Conservation (phyloP, 352 stramenopile species). For the Saprolegnia diclina region DNA sequence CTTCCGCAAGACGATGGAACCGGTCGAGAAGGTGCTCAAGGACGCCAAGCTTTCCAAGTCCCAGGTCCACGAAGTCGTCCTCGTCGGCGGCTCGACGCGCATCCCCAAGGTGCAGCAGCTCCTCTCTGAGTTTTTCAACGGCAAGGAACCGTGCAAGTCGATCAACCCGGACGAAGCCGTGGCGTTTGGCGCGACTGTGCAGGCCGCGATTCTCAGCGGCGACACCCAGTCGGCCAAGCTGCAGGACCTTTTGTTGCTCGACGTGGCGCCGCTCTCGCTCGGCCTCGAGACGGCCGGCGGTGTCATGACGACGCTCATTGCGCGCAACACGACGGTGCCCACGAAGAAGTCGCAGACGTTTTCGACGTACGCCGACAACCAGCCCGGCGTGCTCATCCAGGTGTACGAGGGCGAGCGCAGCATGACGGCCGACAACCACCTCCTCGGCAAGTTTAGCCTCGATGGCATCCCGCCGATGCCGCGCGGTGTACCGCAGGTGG, state of each 20-base stretch:
- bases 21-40: slow-evolving; percentile 42
- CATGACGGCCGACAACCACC: slow-evolving; percentile 83
- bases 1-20: slow-evolving; percentile 87
- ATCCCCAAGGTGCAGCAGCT: slow-evolving; percentile 52
- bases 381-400: slow-evolving; percentile 58
- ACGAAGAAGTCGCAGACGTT: slow-evolving; percentile 61
- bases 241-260: slow-evolving; percentile 59
- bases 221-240: slow-evolving; percentile 52
- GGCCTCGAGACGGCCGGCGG: slow-evolving; percentile 64
- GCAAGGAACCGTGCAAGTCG: slow-evolving; percentile 52
- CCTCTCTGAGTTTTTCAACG: slow-evolving; percentile 50
- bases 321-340: slow-evolving; percentile 58
- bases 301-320: slow-evolving; percentile 66
- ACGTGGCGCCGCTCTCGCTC: slow-evolving; percentile 63
- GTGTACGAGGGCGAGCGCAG: slow-evolving; percentile 80
- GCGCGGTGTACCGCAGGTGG: slow-evolving; percentile 58
- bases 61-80: slow-evolving; percentile 35
- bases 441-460: slow-evolving; percentile 63
- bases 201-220: slow-evolving; percentile 37
- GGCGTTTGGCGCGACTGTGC: slow-evolving; percentile 46
- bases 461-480: slow-evolving; percentile 54
- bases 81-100: slow-evolving; percentile 39
- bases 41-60: slow-evolving; percentile 33
- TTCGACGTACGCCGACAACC: slow-evolving; percentile 64
- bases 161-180: slow-evolving; percentile 70